phyloP scores from a whole-genome alignment of 148 eudicot species.

The Rheum nobile region DNA sequence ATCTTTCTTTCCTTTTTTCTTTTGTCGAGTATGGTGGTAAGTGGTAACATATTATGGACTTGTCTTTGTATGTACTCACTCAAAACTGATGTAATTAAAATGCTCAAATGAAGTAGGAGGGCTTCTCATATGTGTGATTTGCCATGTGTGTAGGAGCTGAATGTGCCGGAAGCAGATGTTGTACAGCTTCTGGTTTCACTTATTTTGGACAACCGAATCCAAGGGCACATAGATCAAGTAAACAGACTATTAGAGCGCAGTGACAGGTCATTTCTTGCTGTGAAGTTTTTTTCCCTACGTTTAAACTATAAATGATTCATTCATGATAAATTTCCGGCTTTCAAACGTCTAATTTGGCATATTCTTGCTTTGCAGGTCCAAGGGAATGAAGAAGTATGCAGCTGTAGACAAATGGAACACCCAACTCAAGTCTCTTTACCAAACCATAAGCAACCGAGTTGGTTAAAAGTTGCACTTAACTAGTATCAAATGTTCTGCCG shows the following conservation, averaged over 20 bases:
- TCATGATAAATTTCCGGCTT: neutral
- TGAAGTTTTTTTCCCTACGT: neutral
- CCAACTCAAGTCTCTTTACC: conserved; percentile 67
- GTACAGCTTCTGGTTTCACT: conserved; percentile 81
- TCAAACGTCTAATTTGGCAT: neutral
- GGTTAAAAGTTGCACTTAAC: conserved; percentile 23
- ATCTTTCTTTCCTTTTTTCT: neutral
- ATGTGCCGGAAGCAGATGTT: conserved; percentile 86
- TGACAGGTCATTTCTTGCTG: conserved; percentile 61
- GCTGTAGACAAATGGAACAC: conserved; percentile 96
- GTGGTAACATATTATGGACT: neutral
- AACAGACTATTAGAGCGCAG: conserved; percentile 74
- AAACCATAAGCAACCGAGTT: conserved; percentile 59
- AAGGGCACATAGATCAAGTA: conserved; percentile 96
- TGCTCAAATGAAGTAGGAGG: neutral
- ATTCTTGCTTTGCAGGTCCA: conserved; percentile 39
- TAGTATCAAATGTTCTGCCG: neutral
- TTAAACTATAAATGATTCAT: neutral
- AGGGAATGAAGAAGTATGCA: conserved; percentile 82
- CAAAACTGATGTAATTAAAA: no score
- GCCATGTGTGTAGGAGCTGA: conserved; percentile 57
- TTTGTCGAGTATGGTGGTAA: neutral
- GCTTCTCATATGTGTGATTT: neutral
- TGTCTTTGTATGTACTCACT: neutral
- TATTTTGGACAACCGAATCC: conserved; percentile 81